A percentile compares a stretch with the other conserved stretches of the same genome.
Evolutionary conservation across 495 filamentous ascomycete genomes (phyloP).

Genomic region (Aspergillus homomorphus): DNA sequence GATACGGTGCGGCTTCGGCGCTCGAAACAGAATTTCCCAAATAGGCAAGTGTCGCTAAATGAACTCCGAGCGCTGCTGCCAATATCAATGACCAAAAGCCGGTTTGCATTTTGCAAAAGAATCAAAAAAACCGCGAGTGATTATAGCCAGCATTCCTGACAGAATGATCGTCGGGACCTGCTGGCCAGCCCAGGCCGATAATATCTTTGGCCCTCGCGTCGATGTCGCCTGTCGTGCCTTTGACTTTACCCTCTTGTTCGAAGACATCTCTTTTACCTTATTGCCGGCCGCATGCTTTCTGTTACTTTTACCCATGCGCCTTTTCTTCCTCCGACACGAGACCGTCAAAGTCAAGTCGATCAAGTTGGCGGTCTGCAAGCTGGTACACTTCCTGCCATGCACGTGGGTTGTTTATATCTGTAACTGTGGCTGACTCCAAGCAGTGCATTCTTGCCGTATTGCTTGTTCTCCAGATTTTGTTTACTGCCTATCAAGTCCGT

Average conservation of each 20-base stretch:
- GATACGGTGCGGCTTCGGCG: no score
- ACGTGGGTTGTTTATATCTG: not conserved
- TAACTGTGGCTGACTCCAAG: constrained; percentile 3
- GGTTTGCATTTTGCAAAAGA: no score
- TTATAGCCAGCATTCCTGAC: no score
- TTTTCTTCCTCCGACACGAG: constrained; percentile 20
- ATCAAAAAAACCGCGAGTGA: no score
- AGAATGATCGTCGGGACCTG: no score
- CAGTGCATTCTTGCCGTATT: constrained; percentile 6
- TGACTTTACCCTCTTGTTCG: constrained; percentile 37
- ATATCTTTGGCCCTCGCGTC: constrained; percentile 28
- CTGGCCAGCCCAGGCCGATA: no score
- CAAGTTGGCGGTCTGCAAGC: constrained; percentile 26
- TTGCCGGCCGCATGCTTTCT: constrained; percentile 31
- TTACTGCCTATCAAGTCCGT: constrained; percentile 22
- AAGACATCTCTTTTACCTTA: constrained; percentile 30
- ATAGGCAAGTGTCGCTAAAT: no score
- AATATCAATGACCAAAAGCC: no score
- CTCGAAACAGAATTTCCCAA: no score
- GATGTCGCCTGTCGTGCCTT: constrained; percentile 27
- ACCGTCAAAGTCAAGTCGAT: constrained; percentile 29
- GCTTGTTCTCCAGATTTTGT: constrained; percentile 27
- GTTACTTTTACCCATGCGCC: constrained; percentile 20
- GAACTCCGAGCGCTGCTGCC: no score
- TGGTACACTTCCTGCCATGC: not conserved